Evolutionary conservation across 2,329 filamentous ascomycete genomes (phyloP).

Genomic region (Aspergillus ochraceoroseus): DNA sequence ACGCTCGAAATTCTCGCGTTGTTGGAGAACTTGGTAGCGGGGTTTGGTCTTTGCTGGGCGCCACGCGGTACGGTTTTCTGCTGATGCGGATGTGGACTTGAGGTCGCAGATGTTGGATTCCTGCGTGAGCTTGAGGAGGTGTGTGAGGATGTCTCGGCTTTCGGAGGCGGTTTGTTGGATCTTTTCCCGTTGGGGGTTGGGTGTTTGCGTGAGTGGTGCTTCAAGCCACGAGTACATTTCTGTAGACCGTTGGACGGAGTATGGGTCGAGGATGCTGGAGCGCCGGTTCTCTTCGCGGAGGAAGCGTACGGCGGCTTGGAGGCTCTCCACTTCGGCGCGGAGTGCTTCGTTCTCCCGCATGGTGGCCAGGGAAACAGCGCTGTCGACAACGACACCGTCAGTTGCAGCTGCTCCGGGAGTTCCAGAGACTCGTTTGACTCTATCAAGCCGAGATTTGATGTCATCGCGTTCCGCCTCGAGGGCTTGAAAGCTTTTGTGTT

Average conservation of each 20-base stretch:
- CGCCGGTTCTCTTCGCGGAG: constrained; percentile 45
- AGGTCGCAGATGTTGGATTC: constrained; percentile 40
- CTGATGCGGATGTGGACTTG: constrained; percentile 32
- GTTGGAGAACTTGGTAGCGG: constrained; percentile 42
- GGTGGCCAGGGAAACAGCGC: constrained; percentile 37
- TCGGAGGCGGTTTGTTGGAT: constrained; percentile 37
- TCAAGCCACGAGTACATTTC: constrained; percentile 44
- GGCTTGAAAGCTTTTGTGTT: constrained; percentile 36
- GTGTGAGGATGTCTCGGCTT: constrained; percentile 41
- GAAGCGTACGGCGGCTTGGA: constrained; percentile 46
- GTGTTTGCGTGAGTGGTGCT: constrained; percentile 33
- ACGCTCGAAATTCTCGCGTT: constrained; percentile 45
- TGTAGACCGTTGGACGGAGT: constrained; percentile 39
- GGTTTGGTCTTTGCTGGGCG: constrained; percentile 42
- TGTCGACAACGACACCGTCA: constrained; percentile 39
- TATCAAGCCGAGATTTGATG: constrained; percentile 41
- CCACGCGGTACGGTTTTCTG: constrained; percentile 38
- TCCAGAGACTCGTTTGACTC: constrained; percentile 40
- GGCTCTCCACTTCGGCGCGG: constrained; percentile 40
- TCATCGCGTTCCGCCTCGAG: constrained; percentile 41
- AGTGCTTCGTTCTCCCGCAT: constrained; percentile 44
- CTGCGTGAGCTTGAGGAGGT: constrained; percentile 43
- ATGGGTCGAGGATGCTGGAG: constrained; percentile 39
- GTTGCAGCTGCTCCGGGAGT: constrained; percentile 35
- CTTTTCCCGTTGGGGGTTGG: constrained; percentile 30